Conservation (phyloP, 352 stramenopile genomes). For the Phytophthora hybrid region DNA sequence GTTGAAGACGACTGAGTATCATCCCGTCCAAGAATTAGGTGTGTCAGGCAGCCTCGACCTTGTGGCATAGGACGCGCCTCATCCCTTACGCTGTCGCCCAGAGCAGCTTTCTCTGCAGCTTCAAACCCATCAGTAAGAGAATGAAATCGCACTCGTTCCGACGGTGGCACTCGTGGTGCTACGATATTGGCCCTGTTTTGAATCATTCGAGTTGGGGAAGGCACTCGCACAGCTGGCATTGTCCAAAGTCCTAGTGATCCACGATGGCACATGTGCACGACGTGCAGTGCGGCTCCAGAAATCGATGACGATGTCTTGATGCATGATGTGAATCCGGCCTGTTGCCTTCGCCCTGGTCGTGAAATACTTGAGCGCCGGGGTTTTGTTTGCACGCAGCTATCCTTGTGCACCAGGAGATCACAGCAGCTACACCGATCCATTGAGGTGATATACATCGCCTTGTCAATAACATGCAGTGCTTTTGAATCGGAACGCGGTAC, state of each 20-base stretch:
- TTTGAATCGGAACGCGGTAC: slow-evolving; percentile 83
- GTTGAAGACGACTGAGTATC: slow-evolving; percentile 42
- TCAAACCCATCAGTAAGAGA: slow-evolving; percentile 47
- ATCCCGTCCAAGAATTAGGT: slow-evolving; percentile 58
- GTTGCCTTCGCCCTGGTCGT: slow-evolving; percentile 17
- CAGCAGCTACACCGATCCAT: slow-evolving; percentile 73
- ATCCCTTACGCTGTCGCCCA: slow-evolving; percentile 1
- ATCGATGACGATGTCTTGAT: slow-evolving; percentile 25
- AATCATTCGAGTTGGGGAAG: slow-evolving; percentile 11
- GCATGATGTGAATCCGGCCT: slow-evolving; percentile 64
- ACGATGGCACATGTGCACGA: slow-evolving; percentile 67
- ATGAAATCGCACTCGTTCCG: slow-evolving; percentile 29
- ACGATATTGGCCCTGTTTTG: slow-evolving; percentile 27
- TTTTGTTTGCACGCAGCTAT: slow-evolving; percentile 15
- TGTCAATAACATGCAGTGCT: slow-evolving; percentile 56
- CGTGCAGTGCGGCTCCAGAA: slow-evolving; percentile 23
- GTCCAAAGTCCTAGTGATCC: slow-evolving; percentile 68
- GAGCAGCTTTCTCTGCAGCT: slow-evolving; percentile 12
- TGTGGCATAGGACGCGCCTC: neutral
- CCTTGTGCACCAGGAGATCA: slow-evolving; percentile 20
- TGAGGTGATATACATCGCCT: slow-evolving; percentile 58
- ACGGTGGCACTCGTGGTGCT: slow-evolving; percentile 8
- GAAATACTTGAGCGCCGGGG: slow-evolving; percentile 2
- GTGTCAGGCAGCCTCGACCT: slow-evolving; percentile 38
- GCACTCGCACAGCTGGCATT: slow-evolving; percentile 32